Base-by-base conservation (phyloP, 2,329 filamentous ascomycete species). In the Pseudogymnoascus sp. region DNA sequence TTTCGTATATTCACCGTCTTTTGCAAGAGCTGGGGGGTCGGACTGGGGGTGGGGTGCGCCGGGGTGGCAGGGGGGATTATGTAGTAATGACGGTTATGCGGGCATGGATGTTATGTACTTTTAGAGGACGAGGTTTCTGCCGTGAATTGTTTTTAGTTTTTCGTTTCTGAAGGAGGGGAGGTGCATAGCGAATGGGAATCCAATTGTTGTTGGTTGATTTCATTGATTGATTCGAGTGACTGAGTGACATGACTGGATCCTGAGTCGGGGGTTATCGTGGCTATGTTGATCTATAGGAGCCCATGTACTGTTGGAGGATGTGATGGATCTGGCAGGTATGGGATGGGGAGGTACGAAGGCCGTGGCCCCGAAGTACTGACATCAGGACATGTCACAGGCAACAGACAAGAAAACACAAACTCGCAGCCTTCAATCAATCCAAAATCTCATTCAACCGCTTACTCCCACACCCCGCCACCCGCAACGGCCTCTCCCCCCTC, bases 401-500 rank as follows among this genome's bases (percentile, higher is more conserved):
- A n/a, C 8, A n/a, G 4, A 28, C 11, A 6, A 28, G 4, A 50
- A 10, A 10, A 2, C 11, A 24, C 12, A 50, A n/a, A 26, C 24
- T 11, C 14, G 4, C 8, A 6, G 3, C 22, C 41, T n/a, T 3
- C 14, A 26, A 50, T 1, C 43, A 53, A 53, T 11, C 24, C 2
- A 28, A 53, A 53, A 28, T 53, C 24, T 53, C 46, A 53, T 31
- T 53, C 24, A 53, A 28, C 6, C 8, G 24, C 24, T 16, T 53
- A 16, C 14, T 31, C 24, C 11, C 11, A 10, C 7, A 28, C 14
- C 3, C 7, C 3, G 3, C 2, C 46, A 53, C 14, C 24, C 46
- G 4, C 14, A 53, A 28, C 24, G 46, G 46, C 14, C 6, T 53
- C 60, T 73, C 71, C 38, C 68, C 65, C 38, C 72, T 67, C 38